Percentiles rank a stretch among this genome's conserved stretches.
These are phyloP conservation scores for Coniochaeta sp. DNA, from an alignment of 2,329 filamentous ascomycete genomes.

Conservation along the genomic window DNA sequence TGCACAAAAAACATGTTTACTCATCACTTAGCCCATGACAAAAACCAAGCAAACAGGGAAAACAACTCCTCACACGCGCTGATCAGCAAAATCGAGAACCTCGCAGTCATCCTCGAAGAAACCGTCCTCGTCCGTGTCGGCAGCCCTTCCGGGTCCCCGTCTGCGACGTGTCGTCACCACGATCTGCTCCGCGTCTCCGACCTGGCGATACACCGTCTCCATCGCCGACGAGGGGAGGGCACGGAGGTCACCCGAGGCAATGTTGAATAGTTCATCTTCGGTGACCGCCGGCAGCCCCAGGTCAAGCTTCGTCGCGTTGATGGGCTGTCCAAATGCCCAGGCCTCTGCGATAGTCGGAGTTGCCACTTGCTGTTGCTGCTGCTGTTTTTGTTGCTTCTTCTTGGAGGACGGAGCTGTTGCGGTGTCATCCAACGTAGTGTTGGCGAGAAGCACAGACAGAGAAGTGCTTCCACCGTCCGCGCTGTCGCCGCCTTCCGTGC, in stretches of 20 bases:
- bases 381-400: constrained; percentile 22
- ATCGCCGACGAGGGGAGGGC: constrained; percentile 57
- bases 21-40: neutral
- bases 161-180: constrained; percentile 74
- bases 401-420: constrained; percentile 12
- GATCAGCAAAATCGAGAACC: constrained; percentile 78
- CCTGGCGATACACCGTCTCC: constrained; percentile 50
- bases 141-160: constrained; percentile 43
- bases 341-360: neutral
- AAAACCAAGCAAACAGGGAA: neutral
- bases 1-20: neutral
- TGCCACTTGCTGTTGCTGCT: constrained; percentile 20
- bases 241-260: constrained; percentile 45
- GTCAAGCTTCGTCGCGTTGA: constrained; percentile 43
- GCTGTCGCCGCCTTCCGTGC: constrained; percentile 7
- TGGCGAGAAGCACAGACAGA: constrained; percentile 28
- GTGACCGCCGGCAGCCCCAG: constrained; percentile 35
- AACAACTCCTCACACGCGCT: constrained; percentile 43
- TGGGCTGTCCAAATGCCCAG: constrained; percentile 56
- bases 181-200: constrained; percentile 64
- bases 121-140: constrained; percentile 55
- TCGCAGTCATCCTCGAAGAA: constrained; percentile 94
- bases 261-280: constrained; percentile 44
- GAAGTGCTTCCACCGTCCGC: neutral
- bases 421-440: constrained; percentile 32